Conservation (phyloP, 2,329 filamentous ascomycete genomes). For the Aspergillus pseudoglaucus region DNA sequence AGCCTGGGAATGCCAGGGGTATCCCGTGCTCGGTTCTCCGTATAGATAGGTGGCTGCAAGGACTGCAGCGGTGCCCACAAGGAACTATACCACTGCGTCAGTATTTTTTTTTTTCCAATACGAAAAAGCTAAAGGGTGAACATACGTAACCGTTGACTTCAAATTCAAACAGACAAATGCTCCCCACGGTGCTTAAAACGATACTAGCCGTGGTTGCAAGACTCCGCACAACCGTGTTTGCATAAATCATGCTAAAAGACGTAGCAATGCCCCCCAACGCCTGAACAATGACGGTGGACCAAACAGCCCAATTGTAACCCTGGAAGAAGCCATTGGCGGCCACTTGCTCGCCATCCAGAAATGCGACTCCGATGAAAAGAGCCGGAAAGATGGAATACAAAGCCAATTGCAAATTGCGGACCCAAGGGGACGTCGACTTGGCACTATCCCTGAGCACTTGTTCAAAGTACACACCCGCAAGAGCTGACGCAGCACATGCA, state of each 20-base stretch:
- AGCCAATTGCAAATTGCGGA: constrained; percentile 87
- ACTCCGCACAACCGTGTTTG: constrained; percentile 88
- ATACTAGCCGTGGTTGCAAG: constrained; percentile 92
- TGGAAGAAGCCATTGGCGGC: constrained; percentile 83
- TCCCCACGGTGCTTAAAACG: constrained; percentile 76
- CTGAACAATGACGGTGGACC: constrained; percentile 76
- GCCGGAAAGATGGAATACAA: constrained; percentile 92
- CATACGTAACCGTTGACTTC: constrained; percentile 65
- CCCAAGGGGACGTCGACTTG: constrained; percentile 73
- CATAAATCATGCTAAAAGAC: constrained; percentile 72
- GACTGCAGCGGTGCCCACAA: constrained; percentile 72
- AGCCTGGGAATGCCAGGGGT: constrained; percentile 1
- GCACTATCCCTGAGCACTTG: constrained; percentile 86
- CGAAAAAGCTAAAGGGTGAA: constrained; percentile 14
- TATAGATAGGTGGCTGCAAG: constrained; percentile 81
- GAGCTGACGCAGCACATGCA: constrained; percentile 71
- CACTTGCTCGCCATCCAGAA: constrained; percentile 80
- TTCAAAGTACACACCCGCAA: constrained; percentile 66
- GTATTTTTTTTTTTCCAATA: background rate
- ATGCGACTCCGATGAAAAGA: constrained; percentile 75
- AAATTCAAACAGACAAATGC: constrained; percentile 79
- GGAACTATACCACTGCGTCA: constrained; percentile 53
- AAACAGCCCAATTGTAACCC: constrained; percentile 89
- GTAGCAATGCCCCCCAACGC: constrained; percentile 78
- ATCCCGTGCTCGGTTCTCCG: constrained; percentile 47